Percentiles rank a stretch among this genome's conserved stretches.
phyloP scores from a whole-genome alignment of 2,329 filamentous ascomycete species.

The Microdochium paspali region DNA sequence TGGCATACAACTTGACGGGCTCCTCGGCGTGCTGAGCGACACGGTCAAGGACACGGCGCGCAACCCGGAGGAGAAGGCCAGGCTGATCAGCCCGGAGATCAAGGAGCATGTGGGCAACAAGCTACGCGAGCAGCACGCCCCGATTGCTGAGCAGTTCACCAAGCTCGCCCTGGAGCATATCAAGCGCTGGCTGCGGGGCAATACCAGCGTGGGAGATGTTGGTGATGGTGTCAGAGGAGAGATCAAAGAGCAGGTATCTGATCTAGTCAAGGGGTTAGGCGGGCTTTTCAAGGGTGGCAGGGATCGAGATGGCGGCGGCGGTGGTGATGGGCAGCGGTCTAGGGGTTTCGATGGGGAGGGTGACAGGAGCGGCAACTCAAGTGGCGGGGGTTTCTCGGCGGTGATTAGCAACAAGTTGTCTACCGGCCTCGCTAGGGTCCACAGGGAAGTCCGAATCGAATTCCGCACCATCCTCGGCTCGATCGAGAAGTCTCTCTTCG shows the following conservation, averaged over 20 bases:
- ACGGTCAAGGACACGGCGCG: conserved; percentile 32
- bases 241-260: conserved; percentile 33
- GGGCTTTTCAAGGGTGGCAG: conserved; percentile 23
- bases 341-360: conserved; percentile 19
- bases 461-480: conserved; percentile 32
- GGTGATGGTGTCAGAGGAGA: conserved; percentile 33
- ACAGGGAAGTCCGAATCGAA: conserved; percentile 33
- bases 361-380: conserved; percentile 14
- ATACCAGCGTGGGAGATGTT: conserved; percentile 28
- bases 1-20: conserved; percentile 28
- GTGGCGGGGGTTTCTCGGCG: conserved; percentile 29
- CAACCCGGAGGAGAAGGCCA: conserved; percentile 36
- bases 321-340: conserved; percentile 17
- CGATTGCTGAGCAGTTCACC: conserved; percentile 35
- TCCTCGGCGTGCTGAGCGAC: conserved; percentile 30
- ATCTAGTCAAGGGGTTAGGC: conserved; percentile 31
- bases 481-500: conserved; percentile 35
- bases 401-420: conserved; percentile 36
- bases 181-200: conserved; percentile 33
- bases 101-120: conserved; percentile 30
- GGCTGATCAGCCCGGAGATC: conserved; percentile 34
- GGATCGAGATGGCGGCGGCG: conserved; percentile 10
- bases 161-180: conserved; percentile 34
- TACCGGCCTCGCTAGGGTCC: conserved; percentile 31
- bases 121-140: conserved; percentile 29